These are phyloP conservation scores for Patellaria atrata DNA, from an alignment of 495 filamentous ascomycete genomes.

Conservation along the genomic window DNA sequence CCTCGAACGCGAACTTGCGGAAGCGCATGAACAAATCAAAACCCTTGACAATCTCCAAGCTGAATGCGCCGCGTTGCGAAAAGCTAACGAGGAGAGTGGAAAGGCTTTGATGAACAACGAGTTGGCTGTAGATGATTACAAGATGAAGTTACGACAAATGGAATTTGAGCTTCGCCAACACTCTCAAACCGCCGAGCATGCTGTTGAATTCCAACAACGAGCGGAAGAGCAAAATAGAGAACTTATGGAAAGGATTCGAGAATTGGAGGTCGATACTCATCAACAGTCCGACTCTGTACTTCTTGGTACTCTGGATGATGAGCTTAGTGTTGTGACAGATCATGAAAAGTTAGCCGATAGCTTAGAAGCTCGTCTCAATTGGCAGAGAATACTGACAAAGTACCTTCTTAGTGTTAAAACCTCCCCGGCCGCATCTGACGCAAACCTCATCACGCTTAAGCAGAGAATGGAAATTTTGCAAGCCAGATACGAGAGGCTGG, in stretches of 20 bases:
- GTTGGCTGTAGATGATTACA: constrained; percentile 45
- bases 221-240: constrained; percentile 42
- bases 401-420: constrained; percentile 7
- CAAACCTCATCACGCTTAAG: constrained; percentile 17
- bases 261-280: constrained; percentile 28
- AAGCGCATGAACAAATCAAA: constrained; percentile 41
- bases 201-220: constrained; percentile 40
- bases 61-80: constrained; percentile 31
- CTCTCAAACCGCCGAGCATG: constrained; percentile 36
- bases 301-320: constrained; percentile 16
- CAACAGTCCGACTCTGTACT: constrained; percentile 1
- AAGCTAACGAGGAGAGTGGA: constrained; percentile 45
- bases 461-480: constrained; percentile 22
- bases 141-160: constrained; percentile 39
- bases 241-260: constrained; percentile 37
- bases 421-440: constrained; percentile 1
- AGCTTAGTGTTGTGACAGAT: constrained; percentile 9
- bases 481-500: constrained; percentile 16
- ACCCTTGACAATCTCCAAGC: constrained; percentile 33
- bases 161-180: constrained; percentile 46
- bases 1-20: constrained; percentile 33
- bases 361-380: constrained; percentile 13
- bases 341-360: constrained; percentile 9
- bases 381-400: constrained; percentile 8
- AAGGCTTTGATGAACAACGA: constrained; percentile 44